Base-by-base conservation (phyloP, 2,329 filamentous ascomycete species). In the Colletotrichum siamense region DNA sequence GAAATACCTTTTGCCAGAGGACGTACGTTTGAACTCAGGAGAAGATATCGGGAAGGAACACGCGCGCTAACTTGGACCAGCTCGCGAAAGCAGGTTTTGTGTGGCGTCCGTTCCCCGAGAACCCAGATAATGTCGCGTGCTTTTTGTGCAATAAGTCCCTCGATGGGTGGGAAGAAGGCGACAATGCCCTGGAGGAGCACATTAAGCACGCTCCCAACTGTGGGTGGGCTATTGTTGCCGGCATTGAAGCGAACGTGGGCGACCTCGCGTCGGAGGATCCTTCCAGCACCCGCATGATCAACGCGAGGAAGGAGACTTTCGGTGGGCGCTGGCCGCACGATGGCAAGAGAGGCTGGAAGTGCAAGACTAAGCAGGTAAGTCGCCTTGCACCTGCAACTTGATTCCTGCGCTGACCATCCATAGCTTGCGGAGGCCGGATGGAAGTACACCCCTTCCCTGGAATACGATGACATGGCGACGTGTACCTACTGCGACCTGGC, bases 61-160 rank as follows among this genome's bases (percentile, higher is more conserved):
- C 57, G 32, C 52, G 70, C 75, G 39, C 76, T 75, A 59, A 36
- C 66, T 62, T 67, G 52, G 15, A 64, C 61, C 82, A 98, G 94
- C 93, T 99, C 81, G 96, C 97, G 6, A 92, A 92, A 82, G 96
- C 97, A 73, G 97, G 97, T 49, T 98, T 99, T 87, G 97, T 94
- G 86, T 99, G 95, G 86, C 91, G 93, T 77, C 96, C 97, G 3
- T 92, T 91, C 16, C 89, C 91, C 68, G 90, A 92, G 63, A 95
- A 93, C 81, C 93, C 93, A 49, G 97, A 99, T 84, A 99, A 99
- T 84, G 95, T 95, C 64, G 91, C 92, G 79, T 99, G 97, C 84
- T 99, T 98, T 84, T 89, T 96, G 49, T 99, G 97, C 86, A 88
- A 92, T 77, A 94, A 95, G 83, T 92, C 93, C 71, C 90, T 99